Conservation (phyloP, 2,329 filamentous ascomycete species). For the Biscogniauxia marginata region DNA sequence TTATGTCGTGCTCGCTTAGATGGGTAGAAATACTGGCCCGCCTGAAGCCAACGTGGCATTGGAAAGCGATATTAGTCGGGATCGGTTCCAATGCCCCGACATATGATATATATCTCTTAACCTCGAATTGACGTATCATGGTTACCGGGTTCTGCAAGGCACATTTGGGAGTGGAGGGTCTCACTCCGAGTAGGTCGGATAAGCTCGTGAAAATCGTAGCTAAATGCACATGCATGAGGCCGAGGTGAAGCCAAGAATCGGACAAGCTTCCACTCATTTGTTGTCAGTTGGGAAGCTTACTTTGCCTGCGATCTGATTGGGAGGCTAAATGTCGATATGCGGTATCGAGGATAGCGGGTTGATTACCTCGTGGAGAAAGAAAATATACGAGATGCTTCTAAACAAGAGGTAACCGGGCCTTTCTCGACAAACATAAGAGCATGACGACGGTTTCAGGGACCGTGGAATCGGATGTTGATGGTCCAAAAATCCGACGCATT, state of each 20-base stretch:
- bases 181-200: conserved; percentile 17
- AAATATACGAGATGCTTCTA: neutral
- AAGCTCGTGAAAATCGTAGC: conserved; percentile 6
- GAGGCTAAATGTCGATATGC: conserved; percentile 19
- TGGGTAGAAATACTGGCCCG: neutral
- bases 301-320: conserved; percentile 27
- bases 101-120: neutral
- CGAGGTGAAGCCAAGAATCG: conserved; percentile 11
- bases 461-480: neutral
- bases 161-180: conserved; percentile 19
- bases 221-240: conserved; percentile 11
- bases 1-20: conserved; percentile 14
- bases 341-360: conserved; percentile 13
- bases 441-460: neutral
- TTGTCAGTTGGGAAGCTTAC: conserved; percentile 21
- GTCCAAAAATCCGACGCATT: neutral
- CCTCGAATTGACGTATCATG: neutral
- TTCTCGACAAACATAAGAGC: neutral
- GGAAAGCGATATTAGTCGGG: neutral
- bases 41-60: neutral
- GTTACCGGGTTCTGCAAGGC: neutral
- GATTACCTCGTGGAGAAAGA: conserved; percentile 14
- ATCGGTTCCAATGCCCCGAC: neutral
- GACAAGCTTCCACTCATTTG: conserved; percentile 16
- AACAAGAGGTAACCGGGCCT: neutral